phyloP scores from a whole-genome alignment of 495 filamentous ascomycete genomes.

The Chaetomium cochliodes region DNA sequence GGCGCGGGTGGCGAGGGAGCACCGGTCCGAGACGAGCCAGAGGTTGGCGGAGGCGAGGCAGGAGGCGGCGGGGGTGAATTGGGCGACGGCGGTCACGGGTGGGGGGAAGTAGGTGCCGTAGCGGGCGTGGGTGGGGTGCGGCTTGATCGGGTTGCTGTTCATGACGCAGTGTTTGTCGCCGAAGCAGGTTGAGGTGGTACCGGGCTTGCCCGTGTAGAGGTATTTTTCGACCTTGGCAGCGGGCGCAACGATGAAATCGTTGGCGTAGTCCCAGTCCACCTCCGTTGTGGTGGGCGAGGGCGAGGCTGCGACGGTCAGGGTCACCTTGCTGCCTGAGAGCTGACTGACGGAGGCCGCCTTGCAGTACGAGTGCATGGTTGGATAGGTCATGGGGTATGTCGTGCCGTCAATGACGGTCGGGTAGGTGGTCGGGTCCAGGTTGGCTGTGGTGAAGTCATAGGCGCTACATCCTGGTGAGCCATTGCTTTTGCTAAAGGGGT shows the following conservation, averaged over 20 bases:
- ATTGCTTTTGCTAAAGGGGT: no score
- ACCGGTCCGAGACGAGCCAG: not conserved
- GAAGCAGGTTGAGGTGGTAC: not conserved
- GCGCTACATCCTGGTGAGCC: not conserved
- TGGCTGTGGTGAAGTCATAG: not conserved
- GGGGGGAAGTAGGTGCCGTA: not conserved
- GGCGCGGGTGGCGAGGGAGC: not conserved
- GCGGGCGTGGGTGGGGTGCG: not conserved
- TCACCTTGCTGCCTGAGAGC: not conserved
- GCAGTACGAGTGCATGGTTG: not conserved
- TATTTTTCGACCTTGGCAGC: not conserved
- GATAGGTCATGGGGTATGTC: not conserved
- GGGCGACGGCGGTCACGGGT: not conserved
- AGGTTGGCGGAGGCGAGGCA: not conserved
- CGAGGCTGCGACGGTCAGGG: not conserved
- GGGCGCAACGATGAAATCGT: not conserved
- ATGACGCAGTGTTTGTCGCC: not conserved
- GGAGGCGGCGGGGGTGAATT: not conserved
- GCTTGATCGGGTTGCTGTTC: not conserved
- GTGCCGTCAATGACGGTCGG: constrained; percentile 1
- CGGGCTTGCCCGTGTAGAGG: not conserved
- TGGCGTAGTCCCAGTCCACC: not conserved
- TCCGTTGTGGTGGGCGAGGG: not conserved
- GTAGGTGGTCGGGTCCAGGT: not conserved
- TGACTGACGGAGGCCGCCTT: not conserved